phyloP scores from a whole-genome alignment of 495 filamentous ascomycete species.

The Neurospora sp. region DNA sequence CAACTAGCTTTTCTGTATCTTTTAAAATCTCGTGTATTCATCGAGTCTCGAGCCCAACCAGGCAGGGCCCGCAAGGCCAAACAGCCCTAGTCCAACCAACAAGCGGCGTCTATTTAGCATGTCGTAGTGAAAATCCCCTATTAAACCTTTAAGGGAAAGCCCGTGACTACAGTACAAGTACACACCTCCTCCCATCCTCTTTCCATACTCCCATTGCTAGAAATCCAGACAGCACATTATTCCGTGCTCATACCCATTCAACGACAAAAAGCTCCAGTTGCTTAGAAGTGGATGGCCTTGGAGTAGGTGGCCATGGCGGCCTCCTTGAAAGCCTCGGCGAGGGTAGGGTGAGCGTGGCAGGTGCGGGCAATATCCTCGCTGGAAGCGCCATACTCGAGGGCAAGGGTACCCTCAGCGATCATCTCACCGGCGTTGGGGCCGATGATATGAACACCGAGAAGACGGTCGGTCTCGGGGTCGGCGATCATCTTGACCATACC shows the following conservation, averaged over 20 bases:
- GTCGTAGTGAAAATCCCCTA: slow-evolving; percentile 4
- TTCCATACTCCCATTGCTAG: background rate
- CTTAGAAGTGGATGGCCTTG: slow-evolving; percentile 93
- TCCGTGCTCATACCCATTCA: background rate
- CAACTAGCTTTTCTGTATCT: background rate
- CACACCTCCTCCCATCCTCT: background rate
- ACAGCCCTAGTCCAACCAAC: background rate
- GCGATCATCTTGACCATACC: slow-evolving; percentile 95
- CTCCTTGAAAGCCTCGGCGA: slow-evolving; percentile 98
- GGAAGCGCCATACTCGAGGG: slow-evolving; percentile 91
- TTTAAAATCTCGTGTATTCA: background rate
- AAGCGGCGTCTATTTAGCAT: slow-evolving; percentile 7
- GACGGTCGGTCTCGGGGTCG: slow-evolving; percentile 92
- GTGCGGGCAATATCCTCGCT: slow-evolving; percentile 93
- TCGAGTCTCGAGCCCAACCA: background rate
- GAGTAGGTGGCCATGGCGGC: slow-evolving; percentile 96
- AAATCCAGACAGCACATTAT: slow-evolving; percentile 1
- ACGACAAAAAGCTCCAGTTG: background rate
- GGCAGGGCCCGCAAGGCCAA: background rate
- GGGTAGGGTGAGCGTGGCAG: slow-evolving; percentile 92
- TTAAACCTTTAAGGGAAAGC: slow-evolving; percentile 15
- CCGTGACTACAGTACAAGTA: slow-evolving; percentile 18
- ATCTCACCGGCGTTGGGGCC: slow-evolving; percentile 95
- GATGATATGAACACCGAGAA: slow-evolving; percentile 93
- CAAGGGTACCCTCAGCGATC: slow-evolving; percentile 95